These are phyloP conservation scores for Psilocybe tampanensis DNA, from an alignment of 768 basidiomycete genomes.

Conservation along the genomic window DNA sequence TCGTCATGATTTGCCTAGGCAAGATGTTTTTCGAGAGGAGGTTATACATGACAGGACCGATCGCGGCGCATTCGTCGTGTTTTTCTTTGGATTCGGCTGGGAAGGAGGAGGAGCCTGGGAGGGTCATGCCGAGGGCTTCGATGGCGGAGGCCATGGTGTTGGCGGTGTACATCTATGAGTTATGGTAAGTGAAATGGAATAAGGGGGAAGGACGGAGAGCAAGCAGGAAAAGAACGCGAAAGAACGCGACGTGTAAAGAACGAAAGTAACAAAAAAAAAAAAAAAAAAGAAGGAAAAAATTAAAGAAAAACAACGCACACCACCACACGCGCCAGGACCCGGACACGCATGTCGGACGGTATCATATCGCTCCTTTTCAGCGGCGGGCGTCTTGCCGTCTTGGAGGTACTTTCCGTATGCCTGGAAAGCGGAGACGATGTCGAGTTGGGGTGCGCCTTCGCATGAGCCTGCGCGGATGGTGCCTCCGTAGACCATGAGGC, in stretches of 20 bases:
- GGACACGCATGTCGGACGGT: constrained; percentile 94
- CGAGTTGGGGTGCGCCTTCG: constrained; percentile 83
- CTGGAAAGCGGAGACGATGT: constrained; percentile 98
- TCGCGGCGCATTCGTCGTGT: constrained; percentile 74
- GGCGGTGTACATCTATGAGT: constrained; percentile 90
- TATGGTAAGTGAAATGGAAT: no score
- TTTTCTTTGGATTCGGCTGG: constrained; percentile 94
- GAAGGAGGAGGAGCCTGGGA: constrained; percentile 97
- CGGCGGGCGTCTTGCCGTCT: constrained; percentile 80
- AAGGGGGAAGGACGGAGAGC: no score
- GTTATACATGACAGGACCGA: constrained; percentile 84
- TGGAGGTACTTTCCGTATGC: constrained; percentile 94
- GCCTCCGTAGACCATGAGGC: constrained; percentile 97
- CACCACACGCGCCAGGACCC: constrained; percentile 97
- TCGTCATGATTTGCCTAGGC: constrained; percentile 96
- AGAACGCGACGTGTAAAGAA: background rate
- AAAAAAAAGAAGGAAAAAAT: background rate
- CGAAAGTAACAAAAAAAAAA: background rate
- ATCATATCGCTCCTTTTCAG: constrained; percentile 82
- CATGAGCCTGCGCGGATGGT: constrained; percentile 93
- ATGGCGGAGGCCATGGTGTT: constrained; percentile 98
- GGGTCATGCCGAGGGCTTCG: constrained; percentile 94
- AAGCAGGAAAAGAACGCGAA: no score
- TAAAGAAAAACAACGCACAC: constrained; percentile 54
- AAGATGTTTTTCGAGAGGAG: constrained; percentile 90